Conservation (phyloP, 208 protist genomes). For the Leishmania martiniquensis region DNA sequence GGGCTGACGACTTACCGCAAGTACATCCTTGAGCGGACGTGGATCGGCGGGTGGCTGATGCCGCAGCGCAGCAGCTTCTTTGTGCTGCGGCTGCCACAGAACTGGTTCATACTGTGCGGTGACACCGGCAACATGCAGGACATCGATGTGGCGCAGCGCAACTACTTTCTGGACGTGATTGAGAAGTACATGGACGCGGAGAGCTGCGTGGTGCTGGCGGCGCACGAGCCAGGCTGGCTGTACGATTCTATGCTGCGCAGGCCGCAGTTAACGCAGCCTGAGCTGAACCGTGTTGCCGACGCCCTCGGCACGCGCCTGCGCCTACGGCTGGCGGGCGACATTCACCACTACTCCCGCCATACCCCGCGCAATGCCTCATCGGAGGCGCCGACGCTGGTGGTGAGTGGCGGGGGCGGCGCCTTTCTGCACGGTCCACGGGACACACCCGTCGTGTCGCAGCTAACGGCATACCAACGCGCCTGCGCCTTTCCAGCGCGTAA, state of each 20-base stretch:
- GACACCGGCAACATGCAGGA: constrained; percentile 79
- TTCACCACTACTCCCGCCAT: constrained; percentile 90
- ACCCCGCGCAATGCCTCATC: constrained; percentile 50
- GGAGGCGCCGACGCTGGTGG: constrained; percentile 68
- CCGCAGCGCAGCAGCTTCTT: constrained; percentile 87
- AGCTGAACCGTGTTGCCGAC: constrained; percentile 58
- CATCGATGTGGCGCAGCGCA: constrained; percentile 81
- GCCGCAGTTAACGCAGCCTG: constrained; percentile 40
- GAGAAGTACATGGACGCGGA: constrained; percentile 70
- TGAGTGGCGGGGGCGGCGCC: constrained; percentile 84
- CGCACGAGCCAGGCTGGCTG: constrained; percentile 83
- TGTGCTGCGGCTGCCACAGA: constrained; percentile 71
- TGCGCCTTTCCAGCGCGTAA: constrained; percentile 62
- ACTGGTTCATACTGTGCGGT: constrained; percentile 87
- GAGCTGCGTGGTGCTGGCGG: constrained; percentile 73
- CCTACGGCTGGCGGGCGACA: constrained; percentile 76
- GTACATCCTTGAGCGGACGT: constrained; percentile 71
- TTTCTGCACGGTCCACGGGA: constrained; percentile 75
- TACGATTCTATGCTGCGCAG: constrained; percentile 57
- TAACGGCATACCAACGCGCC: constrained; percentile 50
- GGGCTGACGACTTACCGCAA: constrained; percentile 81
- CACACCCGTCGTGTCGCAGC: constrained; percentile 49
- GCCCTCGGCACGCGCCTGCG: constrained; percentile 75
- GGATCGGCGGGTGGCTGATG: constrained; percentile 88
- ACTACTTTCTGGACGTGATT: constrained; percentile 83